phyloP scores from a whole-genome alignment of 2,329 filamentous ascomycete genomes.

The Orbilia javanica region DNA sequence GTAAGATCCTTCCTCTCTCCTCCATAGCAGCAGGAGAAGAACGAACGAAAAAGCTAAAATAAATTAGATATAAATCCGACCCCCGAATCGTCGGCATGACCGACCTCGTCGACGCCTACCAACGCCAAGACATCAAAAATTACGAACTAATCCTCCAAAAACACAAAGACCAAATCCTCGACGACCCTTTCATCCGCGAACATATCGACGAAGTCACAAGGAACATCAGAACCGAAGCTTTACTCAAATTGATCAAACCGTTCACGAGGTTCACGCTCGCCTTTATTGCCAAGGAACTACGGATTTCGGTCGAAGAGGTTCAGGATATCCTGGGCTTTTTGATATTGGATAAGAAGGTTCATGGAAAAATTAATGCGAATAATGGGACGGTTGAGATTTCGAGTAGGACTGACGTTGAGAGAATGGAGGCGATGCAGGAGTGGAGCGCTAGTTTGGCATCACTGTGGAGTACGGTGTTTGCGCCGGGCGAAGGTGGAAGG shows the following conservation, averaged over 20 bases:
- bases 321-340: conserved; percentile 96
- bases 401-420: conserved; percentile 78
- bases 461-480: conserved; percentile 79
- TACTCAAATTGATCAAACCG: conserved; percentile 91
- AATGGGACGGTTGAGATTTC: conserved; percentile 85
- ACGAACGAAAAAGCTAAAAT: conserved; percentile 6
- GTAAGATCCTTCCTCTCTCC: conserved; percentile 13
- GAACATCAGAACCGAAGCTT: conserved; percentile 96
- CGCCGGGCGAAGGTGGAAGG: conserved; percentile 79
- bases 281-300: conserved; percentile 89
- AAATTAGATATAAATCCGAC: conserved; percentile 82
- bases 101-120: conserved; percentile 94
- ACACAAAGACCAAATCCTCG: conserved; percentile 84
- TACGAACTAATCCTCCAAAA: conserved; percentile 89
- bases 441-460: conserved; percentile 78
- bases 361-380: conserved; percentile 90
- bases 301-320: conserved; percentile 86
- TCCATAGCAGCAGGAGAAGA: neutral
- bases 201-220: conserved; percentile 99
- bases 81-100: conserved; percentile 97
- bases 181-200: conserved; percentile 95
- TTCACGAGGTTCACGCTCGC: conserved; percentile 91
- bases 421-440: conserved; percentile 77
- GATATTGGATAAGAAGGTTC: conserved; percentile 88
- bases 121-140: conserved; percentile 90